A percentile compares a stretch with the other conserved stretches of the same genome.
phyloP scores from a whole-genome alignment of 805 yeast genomes.

The Hanseniaspora lindneri region DNA sequence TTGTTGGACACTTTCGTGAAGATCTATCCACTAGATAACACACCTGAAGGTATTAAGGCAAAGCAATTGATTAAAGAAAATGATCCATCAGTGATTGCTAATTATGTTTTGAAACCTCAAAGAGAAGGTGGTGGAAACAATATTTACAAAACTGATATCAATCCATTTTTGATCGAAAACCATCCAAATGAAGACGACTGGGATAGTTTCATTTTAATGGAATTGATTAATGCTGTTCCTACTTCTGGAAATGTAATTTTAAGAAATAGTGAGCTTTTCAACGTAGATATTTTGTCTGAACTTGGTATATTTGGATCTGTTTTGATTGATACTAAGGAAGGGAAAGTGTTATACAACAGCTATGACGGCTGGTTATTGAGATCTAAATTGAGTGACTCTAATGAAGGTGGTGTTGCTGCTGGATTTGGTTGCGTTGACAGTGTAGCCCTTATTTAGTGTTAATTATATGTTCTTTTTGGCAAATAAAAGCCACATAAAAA shows the following conservation, averaged over 20 bases:
- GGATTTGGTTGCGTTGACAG: slow-evolving; percentile 96
- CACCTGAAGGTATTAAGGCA: slow-evolving; percentile 50
- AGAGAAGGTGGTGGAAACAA: slow-evolving; percentile 99
- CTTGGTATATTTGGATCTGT: slow-evolving; percentile 82
- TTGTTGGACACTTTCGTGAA: slow-evolving; percentile 55
- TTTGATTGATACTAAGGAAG: slow-evolving; percentile 51
- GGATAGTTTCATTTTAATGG: slow-evolving; percentile 91
- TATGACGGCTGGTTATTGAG: slow-evolving; percentile 78
- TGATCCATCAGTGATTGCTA: slow-evolving; percentile 56
- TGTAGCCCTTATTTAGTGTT: slow-evolving; percentile 40
- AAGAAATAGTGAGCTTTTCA: slow-evolving; percentile 47
- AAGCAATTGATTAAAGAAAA: slow-evolving; percentile 32
- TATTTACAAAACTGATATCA: slow-evolving; percentile 76
- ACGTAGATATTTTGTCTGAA: slow-evolving; percentile 78
- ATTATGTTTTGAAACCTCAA: slow-evolving; percentile 87
- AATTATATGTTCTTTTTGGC: no score
- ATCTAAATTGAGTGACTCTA: slow-evolving; percentile 72
- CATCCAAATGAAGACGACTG: slow-evolving; percentile 51
- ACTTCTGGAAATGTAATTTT: slow-evolving; percentile 55
- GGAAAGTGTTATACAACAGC: slow-evolving; percentile 48
- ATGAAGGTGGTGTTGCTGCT: slow-evolving; percentile 99
- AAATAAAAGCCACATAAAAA: no score
- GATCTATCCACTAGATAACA: slow-evolving; percentile 74
- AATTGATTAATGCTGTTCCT: slow-evolving; percentile 65
- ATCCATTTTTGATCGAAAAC: slow-evolving; percentile 48